Evolutionary conservation across 306 rosid genomes (phyloP).

Genomic region (Trifolium subterraneum): DNA sequence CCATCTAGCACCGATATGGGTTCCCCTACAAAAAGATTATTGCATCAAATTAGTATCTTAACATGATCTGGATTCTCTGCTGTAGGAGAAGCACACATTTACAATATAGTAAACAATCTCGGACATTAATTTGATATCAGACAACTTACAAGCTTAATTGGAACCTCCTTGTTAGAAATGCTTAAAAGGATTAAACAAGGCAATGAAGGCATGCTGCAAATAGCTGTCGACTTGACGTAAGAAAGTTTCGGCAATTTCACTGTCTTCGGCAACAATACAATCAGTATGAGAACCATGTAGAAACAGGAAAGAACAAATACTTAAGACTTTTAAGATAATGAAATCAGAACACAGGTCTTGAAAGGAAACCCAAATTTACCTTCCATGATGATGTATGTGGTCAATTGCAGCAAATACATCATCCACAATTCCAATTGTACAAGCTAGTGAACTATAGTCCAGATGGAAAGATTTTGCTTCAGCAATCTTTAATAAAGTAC

Average conservation of each 20-base stretch:
- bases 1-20: too few species aligned
- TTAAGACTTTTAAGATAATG: background rate
- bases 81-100: too few species aligned
- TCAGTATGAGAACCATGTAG: slow-evolving; percentile 85
- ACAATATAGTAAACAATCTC: too few species aligned
- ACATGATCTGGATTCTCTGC: too few species aligned
- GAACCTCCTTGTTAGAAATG: too few species aligned
- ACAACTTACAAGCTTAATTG: too few species aligned
- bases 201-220: background rate
- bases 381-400: slow-evolving; percentile 80
- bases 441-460: slow-evolving; percentile 76
- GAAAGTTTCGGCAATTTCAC: slow-evolving; percentile 70
- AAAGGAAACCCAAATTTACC: slow-evolving; percentile 51
- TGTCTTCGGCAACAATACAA: slow-evolving; percentile 77
- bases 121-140: too few species aligned
- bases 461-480: slow-evolving; percentile 63
- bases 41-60: too few species aligned
- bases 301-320: slow-evolving; percentile 15
- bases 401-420: slow-evolving; percentile 78
- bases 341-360: slow-evolving; percentile 12
- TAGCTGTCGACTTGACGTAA: slow-evolving; percentile 80
- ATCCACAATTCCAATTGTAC: slow-evolving; percentile 85
- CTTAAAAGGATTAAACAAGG: slow-evolving; percentile 23
- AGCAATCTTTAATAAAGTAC: slow-evolving; percentile 57
- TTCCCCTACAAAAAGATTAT: too few species aligned